Evolutionary conservation across 768 basidiomycete species (phyloP), one percentile per base, ranked within the genome.

Genomic region (Fistulinella prunicolor): DNA sequence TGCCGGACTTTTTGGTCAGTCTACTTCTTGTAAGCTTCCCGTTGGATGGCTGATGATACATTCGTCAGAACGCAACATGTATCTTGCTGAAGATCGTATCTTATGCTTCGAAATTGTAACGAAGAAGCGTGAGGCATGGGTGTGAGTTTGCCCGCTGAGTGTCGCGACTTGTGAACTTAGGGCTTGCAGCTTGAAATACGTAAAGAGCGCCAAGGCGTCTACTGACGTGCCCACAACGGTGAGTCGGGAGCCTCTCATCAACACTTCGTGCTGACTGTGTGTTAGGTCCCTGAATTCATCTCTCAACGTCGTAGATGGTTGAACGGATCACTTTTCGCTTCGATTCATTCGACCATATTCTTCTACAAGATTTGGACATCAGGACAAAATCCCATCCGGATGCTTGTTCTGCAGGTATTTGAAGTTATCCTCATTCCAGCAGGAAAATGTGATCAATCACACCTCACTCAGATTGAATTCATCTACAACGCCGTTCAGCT

Each of bases 171-270:
- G 20, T 17, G 38, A 40, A 32, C 46, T 55, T 21, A 59, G 17
- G 16, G 16, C 23, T 41, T 28, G 41, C 52, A 89, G 86, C 14
- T 70, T 91, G 58, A 86, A 84, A 67, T 94, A 93, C 62, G 92
- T 94, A 67, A 92, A 92, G 77, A 88, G 82, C 59, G 94, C 94
- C 14, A 93, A 94, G 56, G 94, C 93, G 0, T 80, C 93, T 36
- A 97, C 94, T n/a, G 94, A 98, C 70, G 94, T 95, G 4, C 94
- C 94, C 26, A 86, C 91, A 30, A 77, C 82, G 17, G 84, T 83
- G 40, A 48, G 73, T 62, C 17, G 38, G 37, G 29, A 44, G 20
- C 3, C n/a, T 6, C 46, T 39, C 2, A 14, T 10, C 23, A 1
- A 34, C 21, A 13, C 28, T 20, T 38, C 8, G 24, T 39, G 16